phyloP scores from a whole-genome alignment of 2,329 filamentous ascomycete genomes.

The Hypoxylon sp. region DNA sequence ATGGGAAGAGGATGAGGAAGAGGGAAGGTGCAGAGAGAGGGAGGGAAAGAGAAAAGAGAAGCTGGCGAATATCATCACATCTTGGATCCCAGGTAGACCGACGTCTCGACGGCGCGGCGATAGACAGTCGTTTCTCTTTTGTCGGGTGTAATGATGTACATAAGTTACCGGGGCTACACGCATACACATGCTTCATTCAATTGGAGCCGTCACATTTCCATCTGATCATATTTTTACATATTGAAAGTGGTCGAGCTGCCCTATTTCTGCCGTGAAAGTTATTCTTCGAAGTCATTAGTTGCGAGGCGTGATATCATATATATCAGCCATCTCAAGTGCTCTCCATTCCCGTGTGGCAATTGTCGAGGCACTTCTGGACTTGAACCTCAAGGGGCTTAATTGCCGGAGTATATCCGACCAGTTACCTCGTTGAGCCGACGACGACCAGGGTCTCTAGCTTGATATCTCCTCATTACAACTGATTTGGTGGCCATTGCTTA shows the following conservation, averaged over 20 bases:
- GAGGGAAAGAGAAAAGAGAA: neutral
- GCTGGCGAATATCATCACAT: slow-evolving; percentile 6
- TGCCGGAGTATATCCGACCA: slow-evolving; percentile 36
- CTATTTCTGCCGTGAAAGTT: neutral
- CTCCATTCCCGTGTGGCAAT: neutral
- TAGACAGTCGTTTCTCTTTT: slow-evolving; percentile 45
- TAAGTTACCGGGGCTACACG: slow-evolving; percentile 41
- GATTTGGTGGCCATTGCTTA: neutral
- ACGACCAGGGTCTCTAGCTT: slow-evolving; percentile 8
- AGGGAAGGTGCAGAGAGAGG: neutral
- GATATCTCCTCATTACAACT: slow-evolving; percentile 8
- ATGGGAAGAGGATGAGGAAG: too few relatives aligned
- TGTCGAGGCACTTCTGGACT: neutral
- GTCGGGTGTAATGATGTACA: slow-evolving; percentile 42
- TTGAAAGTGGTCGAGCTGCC: neutral
- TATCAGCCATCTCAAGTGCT: neutral
- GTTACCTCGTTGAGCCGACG: neutral
- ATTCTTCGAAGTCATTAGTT: neutral
- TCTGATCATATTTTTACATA: neutral
- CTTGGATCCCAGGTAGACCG: slow-evolving; percentile 1
- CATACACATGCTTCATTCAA: slow-evolving; percentile 34
- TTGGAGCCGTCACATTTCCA: slow-evolving; percentile 3
- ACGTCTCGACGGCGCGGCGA: slow-evolving; percentile 21
- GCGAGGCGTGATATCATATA: neutral
- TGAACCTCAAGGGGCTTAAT: slow-evolving; percentile 10